phyloP scores from a whole-genome alignment of 352 stramenopile genomes.

The Pythium dissimile region DNA sequence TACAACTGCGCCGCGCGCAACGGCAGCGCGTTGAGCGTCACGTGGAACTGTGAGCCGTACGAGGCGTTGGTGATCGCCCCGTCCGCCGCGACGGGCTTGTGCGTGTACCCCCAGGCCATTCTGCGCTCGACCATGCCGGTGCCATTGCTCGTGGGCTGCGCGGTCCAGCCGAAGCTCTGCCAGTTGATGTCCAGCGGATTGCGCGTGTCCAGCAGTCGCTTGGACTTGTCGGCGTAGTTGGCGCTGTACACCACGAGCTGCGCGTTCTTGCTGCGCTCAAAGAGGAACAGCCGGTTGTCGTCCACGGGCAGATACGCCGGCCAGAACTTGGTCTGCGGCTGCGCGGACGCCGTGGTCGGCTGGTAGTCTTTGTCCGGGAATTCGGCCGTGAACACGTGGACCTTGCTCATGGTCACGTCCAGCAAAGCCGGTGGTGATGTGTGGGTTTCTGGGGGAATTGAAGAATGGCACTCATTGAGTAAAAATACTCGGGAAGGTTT shows the following conservation, averaged over 20 bases:
- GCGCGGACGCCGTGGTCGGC: constrained; percentile 49
- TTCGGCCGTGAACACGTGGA: constrained; percentile 59
- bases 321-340: constrained; percentile 65
- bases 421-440: background rate
- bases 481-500: too few species aligned
- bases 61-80: background rate
- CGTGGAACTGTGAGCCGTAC: constrained; percentile 41
- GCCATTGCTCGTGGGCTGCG: constrained; percentile 54
- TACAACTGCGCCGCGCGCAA: constrained; percentile 48
- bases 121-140: constrained; percentile 65
- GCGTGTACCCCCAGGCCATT: constrained; percentile 67
- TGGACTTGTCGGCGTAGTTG: constrained; percentile 52
- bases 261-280: constrained; percentile 80
- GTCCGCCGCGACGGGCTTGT: constrained; percentile 33
- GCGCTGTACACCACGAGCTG: constrained; percentile 76
- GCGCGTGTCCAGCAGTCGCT: constrained; percentile 50
- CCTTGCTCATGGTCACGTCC: constrained; percentile 10
- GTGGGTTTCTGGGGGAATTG: background rate
- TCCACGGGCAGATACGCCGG: constrained; percentile 56
- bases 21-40: constrained; percentile 70
- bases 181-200: constrained; percentile 78
- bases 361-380: constrained; percentile 70
- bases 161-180: constrained; percentile 79
- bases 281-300: constrained; percentile 64
- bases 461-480: too few species aligned